Evolutionary conservation across 2,329 filamentous ascomycete species (phyloP).

Genomic region (Sclerotinia subarctica): DNA sequence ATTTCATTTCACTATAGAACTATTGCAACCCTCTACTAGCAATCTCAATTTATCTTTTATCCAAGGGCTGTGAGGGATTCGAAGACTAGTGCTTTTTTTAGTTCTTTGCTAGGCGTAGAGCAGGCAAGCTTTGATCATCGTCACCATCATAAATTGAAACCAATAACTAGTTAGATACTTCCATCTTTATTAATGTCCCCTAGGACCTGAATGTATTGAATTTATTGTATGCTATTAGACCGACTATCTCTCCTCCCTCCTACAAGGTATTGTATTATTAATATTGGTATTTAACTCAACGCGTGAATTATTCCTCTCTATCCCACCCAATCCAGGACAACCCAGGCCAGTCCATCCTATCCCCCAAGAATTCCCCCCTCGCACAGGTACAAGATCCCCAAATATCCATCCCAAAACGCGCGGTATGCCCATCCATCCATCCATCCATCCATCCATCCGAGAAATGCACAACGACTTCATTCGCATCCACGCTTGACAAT

Average conservation of each 20-base stretch:
- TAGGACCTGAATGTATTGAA: background rate
- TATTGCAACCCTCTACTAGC: no score
- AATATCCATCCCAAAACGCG: conserved; percentile 12
- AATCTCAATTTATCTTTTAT: no score
- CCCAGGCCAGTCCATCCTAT: background rate
- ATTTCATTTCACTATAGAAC: no score
- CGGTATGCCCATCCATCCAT: background rate
- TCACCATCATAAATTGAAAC: no score
- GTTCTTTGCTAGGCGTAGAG: no score
- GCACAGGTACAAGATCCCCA: background rate
- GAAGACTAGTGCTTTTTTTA: no score
- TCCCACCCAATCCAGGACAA: background rate
- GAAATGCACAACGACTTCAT: background rate
- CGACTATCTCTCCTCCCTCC: background rate
- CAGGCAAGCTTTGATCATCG: no score
- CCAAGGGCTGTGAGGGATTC: no score
- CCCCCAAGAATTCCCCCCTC: background rate
- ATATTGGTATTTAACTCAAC: background rate
- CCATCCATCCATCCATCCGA: background rate
- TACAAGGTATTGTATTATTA: conserved; percentile 7
- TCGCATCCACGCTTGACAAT: background rate
- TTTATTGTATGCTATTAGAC: conserved; percentile 6
- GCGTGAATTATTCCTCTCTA: background rate
- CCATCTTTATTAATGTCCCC: no score
- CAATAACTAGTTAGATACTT: no score